phyloP scores from a whole-genome alignment of 148 eudicot species.

The Chenopodium album region DNA sequence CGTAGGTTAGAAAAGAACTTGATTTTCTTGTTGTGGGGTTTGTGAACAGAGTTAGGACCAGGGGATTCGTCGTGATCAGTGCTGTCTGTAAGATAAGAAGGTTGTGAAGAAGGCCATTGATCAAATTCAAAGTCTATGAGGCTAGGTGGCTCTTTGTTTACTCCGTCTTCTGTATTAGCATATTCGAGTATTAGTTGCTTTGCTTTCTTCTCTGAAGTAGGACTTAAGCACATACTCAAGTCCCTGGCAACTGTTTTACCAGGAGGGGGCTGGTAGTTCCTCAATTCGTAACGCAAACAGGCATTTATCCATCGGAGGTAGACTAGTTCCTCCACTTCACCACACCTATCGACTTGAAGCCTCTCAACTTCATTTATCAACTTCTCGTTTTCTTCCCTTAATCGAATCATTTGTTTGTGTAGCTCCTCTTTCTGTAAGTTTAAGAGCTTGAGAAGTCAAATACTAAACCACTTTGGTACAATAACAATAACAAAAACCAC shows the following conservation, averaged over 20 bases:
- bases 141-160: conserved; percentile 33
- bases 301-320: conserved; percentile 93
- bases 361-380: conserved; percentile 55
- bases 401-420: conserved; percentile 37
- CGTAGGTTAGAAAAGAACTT: conserved; percentile 55
- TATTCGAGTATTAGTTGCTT: conserved; percentile 73
- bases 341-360: conserved; percentile 60
- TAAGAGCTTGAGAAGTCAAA: background rate
- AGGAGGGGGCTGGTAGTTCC: conserved; percentile 57
- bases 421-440: conserved; percentile 49
- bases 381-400: conserved; percentile 58
- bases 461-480: background rate
- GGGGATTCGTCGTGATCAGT: conserved; percentile 58
- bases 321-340: conserved; percentile 75
- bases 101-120: conserved; percentile 58
- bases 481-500: background rate
- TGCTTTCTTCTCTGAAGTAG: conserved; percentile 71
- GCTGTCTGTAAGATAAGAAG: conserved; percentile 54
- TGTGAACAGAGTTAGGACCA: conserved; percentile 29
- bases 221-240: conserved; percentile 73
- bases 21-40: conserved; percentile 37
- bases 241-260: conserved; percentile 71
- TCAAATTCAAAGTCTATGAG: conserved; percentile 49
- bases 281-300: conserved; percentile 74
- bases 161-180: conserved; percentile 55